These are phyloP conservation scores for Fusarium sp. DNA, from an alignment of 2,329 filamentous ascomycete genomes.

Conservation along the genomic window DNA sequence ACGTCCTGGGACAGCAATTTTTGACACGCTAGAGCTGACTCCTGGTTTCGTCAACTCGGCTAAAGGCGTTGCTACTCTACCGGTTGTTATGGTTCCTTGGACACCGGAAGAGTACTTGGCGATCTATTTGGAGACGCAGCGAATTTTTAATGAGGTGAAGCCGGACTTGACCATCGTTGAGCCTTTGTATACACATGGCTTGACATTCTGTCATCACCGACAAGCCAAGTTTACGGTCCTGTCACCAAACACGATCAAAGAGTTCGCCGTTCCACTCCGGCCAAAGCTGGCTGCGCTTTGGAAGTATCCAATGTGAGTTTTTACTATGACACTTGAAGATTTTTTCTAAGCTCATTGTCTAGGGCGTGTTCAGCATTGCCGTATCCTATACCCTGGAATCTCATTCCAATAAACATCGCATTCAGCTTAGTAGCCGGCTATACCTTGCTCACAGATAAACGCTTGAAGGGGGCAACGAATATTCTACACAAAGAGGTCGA, in stretches of 20 bases:
- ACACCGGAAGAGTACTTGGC: background rate
- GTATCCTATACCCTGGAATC: background rate
- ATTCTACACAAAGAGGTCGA: background rate
- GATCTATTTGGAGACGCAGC: background rate
- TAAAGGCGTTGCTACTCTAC: background rate
- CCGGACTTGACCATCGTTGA: background rate
- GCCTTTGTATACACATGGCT: background rate
- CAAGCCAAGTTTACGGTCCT: background rate
- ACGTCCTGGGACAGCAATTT: background rate
- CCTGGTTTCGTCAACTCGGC: background rate
- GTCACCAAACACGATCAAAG: background rate
- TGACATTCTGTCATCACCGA: background rate
- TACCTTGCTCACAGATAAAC: background rate
- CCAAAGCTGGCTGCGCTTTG: background rate
- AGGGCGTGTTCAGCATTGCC: background rate
- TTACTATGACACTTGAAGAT: accelerated
- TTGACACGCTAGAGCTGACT: background rate
- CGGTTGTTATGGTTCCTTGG: background rate
- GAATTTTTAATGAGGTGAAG: accelerated
- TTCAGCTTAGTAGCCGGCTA: background rate
- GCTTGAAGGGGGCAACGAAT: background rate
- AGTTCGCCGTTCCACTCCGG: background rate
- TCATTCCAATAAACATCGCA: background rate
- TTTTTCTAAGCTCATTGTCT: accelerated
- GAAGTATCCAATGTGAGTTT: background rate